phyloP scores from a whole-genome alignment of 805 yeast species.

The Starmerella apis region DNA sequence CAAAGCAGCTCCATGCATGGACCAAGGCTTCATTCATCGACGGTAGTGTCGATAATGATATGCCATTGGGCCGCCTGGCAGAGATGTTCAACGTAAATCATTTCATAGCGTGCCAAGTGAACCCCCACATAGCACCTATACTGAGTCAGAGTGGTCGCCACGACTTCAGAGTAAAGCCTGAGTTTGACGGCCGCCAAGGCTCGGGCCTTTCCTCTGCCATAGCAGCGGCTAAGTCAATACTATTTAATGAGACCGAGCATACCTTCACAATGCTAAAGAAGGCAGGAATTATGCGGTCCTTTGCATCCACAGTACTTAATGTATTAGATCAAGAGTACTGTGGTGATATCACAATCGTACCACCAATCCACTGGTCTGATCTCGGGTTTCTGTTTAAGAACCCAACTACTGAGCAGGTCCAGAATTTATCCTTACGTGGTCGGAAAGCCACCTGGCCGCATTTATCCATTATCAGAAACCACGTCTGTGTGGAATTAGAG shows the following conservation, averaged over 20 bases:
- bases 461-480: slow-evolving; percentile 71
- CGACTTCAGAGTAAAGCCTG: not conserved
- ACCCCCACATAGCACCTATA: slow-evolving; percentile 90
- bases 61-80: slow-evolving; percentile 79
- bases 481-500: slow-evolving; percentile 81
- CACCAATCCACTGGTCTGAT: slow-evolving; percentile 52
- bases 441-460: slow-evolving; percentile 93
- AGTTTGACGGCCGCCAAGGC: not conserved
- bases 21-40: slow-evolving; percentile 74
- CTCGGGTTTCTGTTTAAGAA: slow-evolving; percentile 57
- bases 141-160: slow-evolving; percentile 29
- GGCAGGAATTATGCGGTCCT: slow-evolving; percentile 61
- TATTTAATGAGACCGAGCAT: slow-evolving; percentile 66
- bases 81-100: slow-evolving; percentile 98
- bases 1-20: slow-evolving; percentile 74
- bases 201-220: not conserved
- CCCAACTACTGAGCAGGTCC: slow-evolving; percentile 68
- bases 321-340: slow-evolving; percentile 77
- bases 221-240: slow-evolving; percentile 28
- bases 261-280: slow-evolving; percentile 62
- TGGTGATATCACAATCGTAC: slow-evolving; percentile 89
- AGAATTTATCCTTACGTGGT: slow-evolving; percentile 65
- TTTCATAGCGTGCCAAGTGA: slow-evolving; percentile 94
- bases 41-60: slow-evolving; percentile 90
- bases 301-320: slow-evolving; percentile 62